A percentile compares a stretch with the other conserved stretches of the same genome.
These are phyloP conservation scores for Austroboletus eburneus DNA, from an alignment of 768 basidiomycete species.

Conservation along the genomic window DNA sequence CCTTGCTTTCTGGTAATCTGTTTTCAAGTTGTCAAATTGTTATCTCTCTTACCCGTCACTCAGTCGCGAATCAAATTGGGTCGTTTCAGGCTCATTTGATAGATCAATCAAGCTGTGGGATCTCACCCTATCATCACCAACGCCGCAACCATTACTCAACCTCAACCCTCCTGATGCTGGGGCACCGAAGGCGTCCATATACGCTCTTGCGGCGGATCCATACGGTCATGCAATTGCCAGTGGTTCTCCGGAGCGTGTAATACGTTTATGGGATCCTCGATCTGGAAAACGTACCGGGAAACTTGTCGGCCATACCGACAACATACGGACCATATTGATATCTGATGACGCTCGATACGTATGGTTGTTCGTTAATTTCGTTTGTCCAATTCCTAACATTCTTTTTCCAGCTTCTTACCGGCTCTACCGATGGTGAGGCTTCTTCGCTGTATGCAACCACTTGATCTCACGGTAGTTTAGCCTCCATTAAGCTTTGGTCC, in stretches of 20 bases:
- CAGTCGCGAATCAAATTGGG: constrained; percentile 79
- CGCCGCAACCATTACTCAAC: constrained; percentile 54
- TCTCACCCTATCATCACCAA: constrained; percentile 42
- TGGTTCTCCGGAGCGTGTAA: constrained; percentile 87
- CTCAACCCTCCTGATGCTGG: constrained; percentile 64
- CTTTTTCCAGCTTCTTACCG: constrained; percentile 62
- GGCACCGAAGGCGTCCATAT: constrained; percentile 67
- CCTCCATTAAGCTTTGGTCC: constrained; percentile 95
- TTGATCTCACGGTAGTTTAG: constrained; percentile 25
- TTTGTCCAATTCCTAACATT: constrained; percentile 7
- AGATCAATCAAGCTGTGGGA: constrained; percentile 95
- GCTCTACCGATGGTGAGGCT: constrained; percentile 65
- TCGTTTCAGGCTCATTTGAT: constrained; percentile 94
- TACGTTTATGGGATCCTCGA: constrained; percentile 92
- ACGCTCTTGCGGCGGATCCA: constrained; percentile 76
- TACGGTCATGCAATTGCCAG: constrained; percentile 80
- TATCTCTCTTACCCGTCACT: constrained; percentile 10
- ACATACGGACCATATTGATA: constrained; percentile 84
- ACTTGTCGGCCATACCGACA: constrained; percentile 95
- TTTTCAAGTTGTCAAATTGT: background rate
- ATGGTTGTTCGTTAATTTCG: constrained; percentile 30
- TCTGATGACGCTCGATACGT: constrained; percentile 92
- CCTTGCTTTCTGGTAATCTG: constrained; percentile 58
- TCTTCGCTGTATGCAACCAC: background rate
- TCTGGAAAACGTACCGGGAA: constrained; percentile 77